phyloP scores from a whole-genome alignment of 352 stramenopile species.

The Pythium guiyangense region DNA sequence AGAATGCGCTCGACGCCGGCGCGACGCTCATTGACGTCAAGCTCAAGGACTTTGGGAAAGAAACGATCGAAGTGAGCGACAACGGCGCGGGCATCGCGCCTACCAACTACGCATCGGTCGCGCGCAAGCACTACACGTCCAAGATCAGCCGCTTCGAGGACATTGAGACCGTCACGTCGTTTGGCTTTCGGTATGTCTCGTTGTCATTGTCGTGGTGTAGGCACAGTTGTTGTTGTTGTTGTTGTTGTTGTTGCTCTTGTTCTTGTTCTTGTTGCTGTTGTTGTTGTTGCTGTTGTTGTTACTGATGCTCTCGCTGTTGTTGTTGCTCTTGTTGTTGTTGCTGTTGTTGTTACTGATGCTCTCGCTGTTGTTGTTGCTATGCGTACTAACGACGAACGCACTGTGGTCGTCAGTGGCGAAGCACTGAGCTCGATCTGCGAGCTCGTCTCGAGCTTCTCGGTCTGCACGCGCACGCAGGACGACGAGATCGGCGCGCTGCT shows the following conservation, averaged over 20 bases:
- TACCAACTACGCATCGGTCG: constrained; percentile 76
- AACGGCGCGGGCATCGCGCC: constrained; percentile 90
- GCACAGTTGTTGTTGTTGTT: no score
- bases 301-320: no score
- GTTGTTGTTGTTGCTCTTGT: no score
- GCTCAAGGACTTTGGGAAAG: constrained; percentile 89
- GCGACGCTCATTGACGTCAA: constrained; percentile 83
- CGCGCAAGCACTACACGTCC: constrained; percentile 92
- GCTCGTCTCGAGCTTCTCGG: constrained; percentile 75
- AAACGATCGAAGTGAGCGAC: constrained; percentile 94
- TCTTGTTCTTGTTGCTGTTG: no score
- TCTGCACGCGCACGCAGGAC: constrained; percentile 82
- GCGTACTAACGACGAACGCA: not conserved
- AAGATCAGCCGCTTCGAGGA: constrained; percentile 96
- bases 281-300: no score
- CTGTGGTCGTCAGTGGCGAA: constrained; percentile 69
- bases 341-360: no score
- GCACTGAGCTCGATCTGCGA: constrained; percentile 95
- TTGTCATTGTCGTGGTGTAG: no score
- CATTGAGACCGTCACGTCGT: constrained; percentile 82
- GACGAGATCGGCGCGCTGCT: constrained; percentile 82
- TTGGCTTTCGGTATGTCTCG: constrained; percentile 92
- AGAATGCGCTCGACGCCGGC: constrained; percentile 88
- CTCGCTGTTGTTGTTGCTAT: no score
- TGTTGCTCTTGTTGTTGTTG: no score